Percentiles rank a stretch among this genome's conserved stretches.
phyloP scores from a whole-genome alignment of 139 green algal species.

The Gonium pectorale region DNA sequence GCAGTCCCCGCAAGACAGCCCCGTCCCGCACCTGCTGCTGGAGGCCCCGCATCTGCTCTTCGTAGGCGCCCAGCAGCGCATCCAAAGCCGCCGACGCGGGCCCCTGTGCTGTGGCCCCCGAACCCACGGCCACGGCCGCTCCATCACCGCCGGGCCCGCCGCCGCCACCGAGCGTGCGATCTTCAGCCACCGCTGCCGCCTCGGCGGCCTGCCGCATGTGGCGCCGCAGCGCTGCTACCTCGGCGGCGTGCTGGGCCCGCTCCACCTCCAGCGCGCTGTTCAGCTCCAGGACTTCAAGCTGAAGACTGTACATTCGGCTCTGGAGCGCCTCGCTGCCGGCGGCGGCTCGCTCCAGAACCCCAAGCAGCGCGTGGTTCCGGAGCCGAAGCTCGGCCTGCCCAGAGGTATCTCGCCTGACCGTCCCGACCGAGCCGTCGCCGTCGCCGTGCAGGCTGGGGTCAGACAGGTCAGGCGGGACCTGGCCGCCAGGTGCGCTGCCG shows the following conservation, averaged over 20 bases:
- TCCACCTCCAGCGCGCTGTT: not conserved
- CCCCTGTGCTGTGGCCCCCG: not conserved
- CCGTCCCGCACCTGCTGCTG: conserved; percentile 7
- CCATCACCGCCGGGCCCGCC: not conserved
- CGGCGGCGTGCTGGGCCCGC: not conserved
- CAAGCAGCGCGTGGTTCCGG: conserved; percentile 14
- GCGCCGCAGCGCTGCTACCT: conserved; percentile 8
- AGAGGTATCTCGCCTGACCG: not conserved
- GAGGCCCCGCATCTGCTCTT: not conserved
- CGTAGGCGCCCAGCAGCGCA: conserved; percentile 13
- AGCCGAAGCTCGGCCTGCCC: not conserved
- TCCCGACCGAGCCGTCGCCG: not conserved
- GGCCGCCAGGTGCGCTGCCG: no score
- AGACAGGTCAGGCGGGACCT: no score
- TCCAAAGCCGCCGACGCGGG: not conserved
- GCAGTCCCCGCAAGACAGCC: no score
- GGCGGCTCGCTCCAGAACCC: conserved; percentile 20
- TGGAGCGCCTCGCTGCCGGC: conserved; percentile 23
- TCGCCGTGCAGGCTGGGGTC: no score
- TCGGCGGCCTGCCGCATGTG: conserved; percentile 4
- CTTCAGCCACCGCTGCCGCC: conserved; percentile 2
- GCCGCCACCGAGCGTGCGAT: not conserved
- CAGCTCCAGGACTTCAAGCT: conserved; percentile 29
- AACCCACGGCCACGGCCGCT: not conserved
- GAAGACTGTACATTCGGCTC: conserved; percentile 14